phyloP scores from a whole-genome alignment of 345 rosid species.

The Syzygium aromaticum region DNA sequence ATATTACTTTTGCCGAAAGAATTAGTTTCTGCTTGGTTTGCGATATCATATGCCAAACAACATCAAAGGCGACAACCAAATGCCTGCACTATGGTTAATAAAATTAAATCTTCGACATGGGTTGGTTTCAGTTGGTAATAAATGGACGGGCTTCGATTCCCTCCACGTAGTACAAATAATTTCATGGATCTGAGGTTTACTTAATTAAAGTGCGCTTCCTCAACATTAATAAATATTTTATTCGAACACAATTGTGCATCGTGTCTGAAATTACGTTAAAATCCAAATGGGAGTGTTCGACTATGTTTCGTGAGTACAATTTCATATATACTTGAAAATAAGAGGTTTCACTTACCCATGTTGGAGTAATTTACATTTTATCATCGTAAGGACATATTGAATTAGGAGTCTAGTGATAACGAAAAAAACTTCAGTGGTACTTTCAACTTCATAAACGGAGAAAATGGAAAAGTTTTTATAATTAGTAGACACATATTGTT shows the following conservation, averaged over 20 bases:
- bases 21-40: not conserved
- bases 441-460: not conserved
- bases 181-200: too few relatives aligned
- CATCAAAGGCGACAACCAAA: too few relatives aligned
- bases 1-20: not conserved
- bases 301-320: not conserved
- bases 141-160: too few relatives aligned
- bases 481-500: not conserved
- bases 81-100: too few relatives aligned
- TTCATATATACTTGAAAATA: not conserved
- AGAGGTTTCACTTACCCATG: not conserved
- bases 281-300: not conserved
- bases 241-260: too few relatives aligned
- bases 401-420: not conserved
- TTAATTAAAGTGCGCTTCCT: not conserved
- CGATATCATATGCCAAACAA: too few relatives aligned
- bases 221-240: too few relatives aligned
- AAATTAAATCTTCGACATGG: too few relatives aligned
- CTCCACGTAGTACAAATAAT: too few relatives aligned
- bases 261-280: not conserved
- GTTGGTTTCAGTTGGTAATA: too few relatives aligned
- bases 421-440: not conserved
- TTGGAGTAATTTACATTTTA: not conserved
- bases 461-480: not conserved
- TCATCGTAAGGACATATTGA: not conserved